phyloP scores from a whole-genome alignment of 768 basidiomycete species.

The Coprinellus aureogranulatus region DNA sequence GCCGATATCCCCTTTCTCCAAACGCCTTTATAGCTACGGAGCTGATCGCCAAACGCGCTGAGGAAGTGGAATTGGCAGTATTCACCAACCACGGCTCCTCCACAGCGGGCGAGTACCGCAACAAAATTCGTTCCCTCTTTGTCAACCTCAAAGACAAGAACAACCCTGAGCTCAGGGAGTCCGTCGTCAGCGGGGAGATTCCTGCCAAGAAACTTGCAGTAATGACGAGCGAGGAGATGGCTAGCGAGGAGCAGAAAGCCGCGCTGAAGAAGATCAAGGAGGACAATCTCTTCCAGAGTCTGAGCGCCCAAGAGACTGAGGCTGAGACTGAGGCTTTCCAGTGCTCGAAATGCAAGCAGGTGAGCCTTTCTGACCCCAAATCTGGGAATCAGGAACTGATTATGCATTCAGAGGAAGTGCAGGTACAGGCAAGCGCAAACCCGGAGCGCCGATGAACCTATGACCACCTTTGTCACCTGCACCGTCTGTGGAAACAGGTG shows the following conservation, averaged over 20 bases:
- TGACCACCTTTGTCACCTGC: conserved; percentile 63
- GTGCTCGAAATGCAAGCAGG: conserved; percentile 91
- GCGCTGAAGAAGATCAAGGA: conserved; percentile 79
- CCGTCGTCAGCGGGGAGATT: conserved; percentile 81
- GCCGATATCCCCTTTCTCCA: neutral
- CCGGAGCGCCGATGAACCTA: conserved; percentile 95
- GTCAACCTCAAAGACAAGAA: conserved; percentile 95
- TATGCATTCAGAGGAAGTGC: conserved; percentile 63
- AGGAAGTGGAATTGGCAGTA: conserved; percentile 71
- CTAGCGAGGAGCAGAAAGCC: conserved; percentile 85
- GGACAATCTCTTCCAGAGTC: conserved; percentile 86
- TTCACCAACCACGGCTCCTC: conserved; percentile 38
- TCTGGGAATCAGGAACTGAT: neutral
- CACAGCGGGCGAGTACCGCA: conserved; percentile 55
- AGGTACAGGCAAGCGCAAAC: conserved; percentile 96
- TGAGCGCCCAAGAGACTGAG: conserved; percentile 84
- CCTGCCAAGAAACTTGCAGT: conserved; percentile 63
- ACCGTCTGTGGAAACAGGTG: conserved; percentile 54
- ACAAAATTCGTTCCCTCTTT: conserved; percentile 83
- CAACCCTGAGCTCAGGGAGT: conserved; percentile 83
- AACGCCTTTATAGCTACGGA: conserved; percentile 54
- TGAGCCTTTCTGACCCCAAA: conserved; percentile 22
- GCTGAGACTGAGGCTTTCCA: conserved; percentile 99
- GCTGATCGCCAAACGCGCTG: conserved; percentile 62
- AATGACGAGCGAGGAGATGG: conserved; percentile 95